These are phyloP conservation scores for Debaryomyces subglobosus DNA, from an alignment of 1,139 yeast species.

Conservation along the genomic window DNA sequence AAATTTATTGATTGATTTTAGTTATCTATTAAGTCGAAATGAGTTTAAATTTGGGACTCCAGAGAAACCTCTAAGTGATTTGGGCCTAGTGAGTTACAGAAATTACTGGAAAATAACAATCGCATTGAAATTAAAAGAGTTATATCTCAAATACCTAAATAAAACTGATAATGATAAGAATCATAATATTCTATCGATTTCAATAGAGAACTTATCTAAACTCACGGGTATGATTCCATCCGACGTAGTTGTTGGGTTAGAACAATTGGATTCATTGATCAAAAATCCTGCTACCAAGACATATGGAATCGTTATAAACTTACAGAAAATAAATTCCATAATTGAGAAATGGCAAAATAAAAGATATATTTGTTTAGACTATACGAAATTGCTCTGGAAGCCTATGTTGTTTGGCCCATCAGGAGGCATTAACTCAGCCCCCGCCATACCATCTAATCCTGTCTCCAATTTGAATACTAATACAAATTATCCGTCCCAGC, in stretches of 20 bases:
- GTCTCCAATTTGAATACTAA: slow-evolving; percentile 19
- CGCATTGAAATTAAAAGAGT: slow-evolving; percentile 43
- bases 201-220: slow-evolving; percentile 64
- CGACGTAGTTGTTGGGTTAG: slow-evolving; percentile 86
- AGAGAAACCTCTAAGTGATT: slow-evolving; percentile 87
- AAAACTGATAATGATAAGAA: slow-evolving; percentile 13
- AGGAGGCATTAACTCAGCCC: slow-evolving; percentile 71
- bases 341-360: slow-evolving; percentile 60
- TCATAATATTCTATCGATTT: slow-evolving; percentile 25
- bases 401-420: slow-evolving; percentile 84
- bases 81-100: slow-evolving; percentile 83
- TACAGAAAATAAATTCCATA: slow-evolving; percentile 43
- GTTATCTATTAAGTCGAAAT: slow-evolving; percentile 72
- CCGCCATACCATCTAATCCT: slow-evolving; percentile 29
- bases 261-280: slow-evolving; percentile 66
- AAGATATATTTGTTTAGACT: slow-evolving; percentile 53
- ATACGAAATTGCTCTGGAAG: slow-evolving; percentile 68
- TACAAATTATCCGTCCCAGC: slow-evolving; percentile 5
- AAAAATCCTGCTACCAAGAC: slow-evolving; percentile 43
- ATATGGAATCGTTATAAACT: slow-evolving; percentile 60
- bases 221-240: slow-evolving; percentile 85
- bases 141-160: slow-evolving; percentile 29
- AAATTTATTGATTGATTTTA: slow-evolving; percentile 82
- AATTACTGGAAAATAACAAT: slow-evolving; percentile 81
- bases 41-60: slow-evolving; percentile 90